Conservation (phyloP, 257 asterid species). For the Ajuga chamaepitys region DNA sequence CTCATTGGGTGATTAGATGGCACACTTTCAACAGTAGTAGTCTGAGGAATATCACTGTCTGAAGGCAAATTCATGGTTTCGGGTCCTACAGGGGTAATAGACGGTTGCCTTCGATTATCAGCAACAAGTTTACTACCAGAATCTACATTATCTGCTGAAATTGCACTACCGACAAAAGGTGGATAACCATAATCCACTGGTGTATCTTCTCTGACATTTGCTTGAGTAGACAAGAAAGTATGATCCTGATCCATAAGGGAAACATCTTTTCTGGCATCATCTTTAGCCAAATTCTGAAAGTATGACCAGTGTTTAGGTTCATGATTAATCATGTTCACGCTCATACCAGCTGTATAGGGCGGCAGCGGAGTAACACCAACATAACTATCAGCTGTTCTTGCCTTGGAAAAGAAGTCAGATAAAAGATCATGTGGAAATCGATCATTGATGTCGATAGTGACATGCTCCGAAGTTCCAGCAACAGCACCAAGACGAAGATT, state of each 20-base stretch:
- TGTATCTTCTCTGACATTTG: constrained; percentile 39
- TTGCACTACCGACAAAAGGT: constrained; percentile 31
- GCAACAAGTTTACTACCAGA: constrained; percentile 31
- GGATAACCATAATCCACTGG: constrained; percentile 42
- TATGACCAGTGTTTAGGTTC: constrained; percentile 80
- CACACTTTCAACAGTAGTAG: constrained; percentile 29
- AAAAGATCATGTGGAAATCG: constrained; percentile 78
- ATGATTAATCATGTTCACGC: constrained; percentile 60
- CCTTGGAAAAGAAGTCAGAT: constrained; percentile 75
- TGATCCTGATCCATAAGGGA: constrained; percentile 97
- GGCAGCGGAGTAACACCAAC: constrained; percentile 32
- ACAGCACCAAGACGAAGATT: constrained; percentile 21
- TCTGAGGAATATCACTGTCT: constrained; percentile 47
- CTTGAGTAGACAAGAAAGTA: constrained; percentile 36
- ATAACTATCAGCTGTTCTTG: constrained; percentile 32
- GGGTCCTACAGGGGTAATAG: constrained; percentile 28
- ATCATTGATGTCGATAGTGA: constrained; percentile 72
- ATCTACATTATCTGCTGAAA: constrained; percentile 29
- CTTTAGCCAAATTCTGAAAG: constrained; percentile 70
- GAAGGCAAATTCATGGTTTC: constrained; percentile 44
- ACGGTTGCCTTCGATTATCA: constrained; percentile 35
- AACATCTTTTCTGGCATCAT: constrained; percentile 54
- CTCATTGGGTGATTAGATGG: constrained; percentile 36
- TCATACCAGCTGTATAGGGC: constrained; percentile 60
- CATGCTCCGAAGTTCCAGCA: constrained; percentile 36